Evolutionary conservation across 2,329 filamentous ascomycete genomes (phyloP).

Genomic region (Fusarium sp.): DNA sequence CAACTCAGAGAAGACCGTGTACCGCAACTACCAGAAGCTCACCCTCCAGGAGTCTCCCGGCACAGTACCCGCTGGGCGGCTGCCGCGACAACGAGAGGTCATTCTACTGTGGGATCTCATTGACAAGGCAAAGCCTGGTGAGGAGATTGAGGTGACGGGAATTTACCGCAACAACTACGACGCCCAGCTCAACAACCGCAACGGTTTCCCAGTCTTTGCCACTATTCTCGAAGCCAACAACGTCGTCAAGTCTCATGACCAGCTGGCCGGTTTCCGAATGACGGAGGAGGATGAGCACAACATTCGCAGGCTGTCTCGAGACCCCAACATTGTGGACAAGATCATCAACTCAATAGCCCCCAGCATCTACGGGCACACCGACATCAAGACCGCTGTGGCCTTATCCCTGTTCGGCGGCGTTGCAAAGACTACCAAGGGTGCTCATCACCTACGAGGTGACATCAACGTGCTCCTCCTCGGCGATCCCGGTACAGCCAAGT

Average conservation of each 20-base stretch:
- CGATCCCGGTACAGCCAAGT: constrained; percentile 97
- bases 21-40: constrained; percentile 98
- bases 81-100: constrained; percentile 92
- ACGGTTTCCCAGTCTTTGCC: constrained; percentile 97
- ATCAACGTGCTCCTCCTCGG: constrained; percentile 97
- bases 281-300: constrained; percentile 94
- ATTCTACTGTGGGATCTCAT: constrained; percentile 97
- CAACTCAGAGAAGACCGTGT: constrained; percentile 97
- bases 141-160: constrained; percentile 96
- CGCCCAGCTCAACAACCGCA: constrained; percentile 96
- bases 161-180: constrained; percentile 99
- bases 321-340: constrained; percentile 92
- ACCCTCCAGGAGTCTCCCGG: constrained; percentile 97
- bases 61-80: constrained; percentile 92
- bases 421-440: constrained; percentile 87
- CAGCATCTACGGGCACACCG: constrained; percentile 95
- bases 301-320: constrained; percentile 86
- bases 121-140: constrained; percentile 93
- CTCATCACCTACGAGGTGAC: constrained; percentile 91
- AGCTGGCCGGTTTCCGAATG: constrained; percentile 93
- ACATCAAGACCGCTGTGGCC: constrained; percentile 97
- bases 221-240: constrained; percentile 98
- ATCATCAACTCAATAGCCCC: constrained; percentile 93
- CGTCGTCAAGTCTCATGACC: constrained; percentile 95
- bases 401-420: constrained; percentile 95